Base-by-base conservation (phyloP, 257 asterid species). In the Vinca minor region DNA sequence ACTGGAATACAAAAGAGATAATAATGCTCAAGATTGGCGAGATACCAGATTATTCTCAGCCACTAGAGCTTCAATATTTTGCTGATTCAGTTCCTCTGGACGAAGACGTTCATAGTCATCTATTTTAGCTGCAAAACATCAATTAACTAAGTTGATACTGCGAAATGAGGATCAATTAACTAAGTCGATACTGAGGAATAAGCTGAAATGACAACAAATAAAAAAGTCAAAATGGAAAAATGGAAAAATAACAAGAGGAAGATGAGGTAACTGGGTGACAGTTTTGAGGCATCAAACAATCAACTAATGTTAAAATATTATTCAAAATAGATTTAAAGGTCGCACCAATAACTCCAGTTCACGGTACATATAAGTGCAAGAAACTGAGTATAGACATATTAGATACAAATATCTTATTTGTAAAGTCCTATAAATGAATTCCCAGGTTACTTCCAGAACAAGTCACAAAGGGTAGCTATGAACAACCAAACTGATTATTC, bases 31-130 rank as follows among this genome's bases (percentile, higher is more conserved):
- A 63, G 67, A 42, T 54, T 13, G 59, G 73, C 46, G 58, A 21
- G 21, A 60, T 84, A 89, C 98, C 96, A 92, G 84, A 81, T 92
- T 92, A 81, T 95, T 86, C 81, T 92, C 96, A 69, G 98, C 96
- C 77, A 92, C 98, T 70, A 92, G 81, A 70, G 96, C 98, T 83
- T 92, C 98, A 70, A 92, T 92, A 52, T 89, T 92, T 72, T 84
- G 94, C 79, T 92, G 98, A 79, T 92, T 92, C 82, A 92, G 76
- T 73, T 92, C 96, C 76, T 92, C 96, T 14, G 98, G 98, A 34
- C 96, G 95, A 66, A 92, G 93, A 73, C 88, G 82, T 63, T 92
- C 98, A 56, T 91, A 78, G 66, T 84, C 94, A 61, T 81, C 88
- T 71, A 89, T 78, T 81, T 77, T 87, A 67, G 69, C 73, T 73